phyloP scores from a whole-genome alignment of 75 land plant species.

The Ceratopteris richardii region DNA sequence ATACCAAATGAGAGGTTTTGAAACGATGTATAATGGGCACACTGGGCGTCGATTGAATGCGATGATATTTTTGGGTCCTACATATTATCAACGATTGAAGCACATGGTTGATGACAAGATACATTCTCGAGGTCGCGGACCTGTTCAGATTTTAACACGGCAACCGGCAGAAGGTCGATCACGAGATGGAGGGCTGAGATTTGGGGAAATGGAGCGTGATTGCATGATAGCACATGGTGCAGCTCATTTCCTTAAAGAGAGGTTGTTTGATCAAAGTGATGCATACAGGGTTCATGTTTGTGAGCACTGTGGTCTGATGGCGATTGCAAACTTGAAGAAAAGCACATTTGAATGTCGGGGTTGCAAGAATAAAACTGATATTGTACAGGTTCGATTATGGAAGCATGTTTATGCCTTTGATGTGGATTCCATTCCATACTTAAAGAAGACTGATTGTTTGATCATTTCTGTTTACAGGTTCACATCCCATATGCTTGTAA shows the following conservation, averaged over 20 bases:
- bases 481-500: conserved; percentile 99
- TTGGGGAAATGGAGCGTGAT: conserved; percentile 99
- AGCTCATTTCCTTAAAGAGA: conserved; percentile 90
- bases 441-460: neutral
- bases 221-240: conserved; percentile 99
- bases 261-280: conserved; percentile 98
- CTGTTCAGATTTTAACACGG: conserved; percentile 94
- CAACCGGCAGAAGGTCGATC: conserved; percentile 99
- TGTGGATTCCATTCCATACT: neutral
- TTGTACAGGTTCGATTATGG: conserved; percentile 67
- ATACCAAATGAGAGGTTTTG: conserved; percentile 98
- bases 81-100: conserved; percentile 94
- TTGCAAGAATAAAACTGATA: conserved; percentile 98
- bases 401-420: neutral
- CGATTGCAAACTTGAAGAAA: conserved; percentile 99
- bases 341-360: conserved; percentile 96
- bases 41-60: conserved; percentile 80
- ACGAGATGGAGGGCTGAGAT: conserved; percentile 96
- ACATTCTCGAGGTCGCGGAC: conserved; percentile 96
- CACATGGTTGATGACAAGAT: conserved; percentile 99
- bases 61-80: conserved; percentile 97
- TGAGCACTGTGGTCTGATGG: conserved; percentile 90
- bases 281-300: conserved; percentile 97
- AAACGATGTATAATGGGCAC: conserved; percentile 99
- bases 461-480: conserved; percentile 43